Conservation (phyloP, 805 yeast species). For the Myxozyma geophila region DNA sequence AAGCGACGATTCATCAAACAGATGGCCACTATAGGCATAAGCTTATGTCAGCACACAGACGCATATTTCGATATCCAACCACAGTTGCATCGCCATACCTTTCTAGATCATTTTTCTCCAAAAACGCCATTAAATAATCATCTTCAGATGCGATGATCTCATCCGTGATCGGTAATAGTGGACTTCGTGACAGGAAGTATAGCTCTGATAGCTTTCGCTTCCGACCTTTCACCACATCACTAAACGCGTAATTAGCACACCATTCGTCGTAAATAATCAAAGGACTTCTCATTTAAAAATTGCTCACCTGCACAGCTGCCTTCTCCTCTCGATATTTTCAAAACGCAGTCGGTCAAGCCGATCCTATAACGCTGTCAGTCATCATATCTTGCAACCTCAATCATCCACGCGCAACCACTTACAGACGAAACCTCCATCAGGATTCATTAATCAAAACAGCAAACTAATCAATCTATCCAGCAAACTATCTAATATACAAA, state of each 20-base stretch:
- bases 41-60: constrained; percentile 8
- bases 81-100: constrained; percentile 45
- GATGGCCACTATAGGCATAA: constrained; percentile 37
- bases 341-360: constrained; percentile 51
- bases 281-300: background rate
- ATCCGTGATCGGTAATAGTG: constrained; percentile 53
- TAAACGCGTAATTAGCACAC: constrained; percentile 12
- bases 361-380: constrained; percentile 22
- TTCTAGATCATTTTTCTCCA: constrained; percentile 58
- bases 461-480: background rate
- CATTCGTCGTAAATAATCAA: background rate
- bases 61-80: background rate
- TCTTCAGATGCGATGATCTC: constrained; percentile 48
- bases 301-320: constrained; percentile 49
- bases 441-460: background rate
- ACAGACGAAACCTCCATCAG: constrained; percentile 34
- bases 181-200: constrained; percentile 59
- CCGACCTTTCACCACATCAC: constrained; percentile 55
- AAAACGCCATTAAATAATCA: constrained; percentile 51
- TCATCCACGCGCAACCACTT: constrained; percentile 6
- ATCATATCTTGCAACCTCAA: background rate
- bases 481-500: background rate
- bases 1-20: constrained; percentile 44
- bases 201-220: constrained; percentile 65
- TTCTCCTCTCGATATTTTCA: constrained; percentile 53